Percentiles rank a stretch among this genome's conserved stretches.
Evolutionary conservation across 345 rosid species (phyloP).

Genomic region (Camelina neglecta): DNA sequence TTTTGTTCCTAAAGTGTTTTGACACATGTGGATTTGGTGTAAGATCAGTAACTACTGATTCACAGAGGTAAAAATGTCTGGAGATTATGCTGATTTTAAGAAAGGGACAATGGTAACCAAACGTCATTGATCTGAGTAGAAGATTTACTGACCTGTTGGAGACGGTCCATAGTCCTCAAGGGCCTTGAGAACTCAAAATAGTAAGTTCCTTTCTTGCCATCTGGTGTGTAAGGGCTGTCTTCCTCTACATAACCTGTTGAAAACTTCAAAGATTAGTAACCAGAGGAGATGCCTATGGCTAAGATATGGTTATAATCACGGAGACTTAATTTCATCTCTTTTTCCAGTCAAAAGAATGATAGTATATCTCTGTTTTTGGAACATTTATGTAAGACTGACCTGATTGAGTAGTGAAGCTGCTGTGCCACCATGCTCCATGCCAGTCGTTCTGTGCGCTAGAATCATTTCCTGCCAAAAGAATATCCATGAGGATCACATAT

Average conservation of each 20-base stretch:
- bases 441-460: conserved; percentile 91
- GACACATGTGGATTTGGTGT: neutral
- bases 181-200: conserved; percentile 91
- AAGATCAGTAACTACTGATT: conserved; percentile 11
- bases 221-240: conserved; percentile 82
- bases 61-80: conserved; percentile 5
- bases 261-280: conserved; percentile 18
- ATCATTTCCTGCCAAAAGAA: conserved; percentile 68
- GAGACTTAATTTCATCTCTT: neutral
- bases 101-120: neutral
- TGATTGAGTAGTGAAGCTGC: conserved; percentile 66
- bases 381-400: conserved; percentile 50
- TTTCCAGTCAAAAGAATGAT: neutral
- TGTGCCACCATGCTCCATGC: conserved; percentile 99
- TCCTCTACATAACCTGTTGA: conserved; percentile 75
- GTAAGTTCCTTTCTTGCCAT: conserved; percentile 77
- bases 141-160: conserved; percentile 75
- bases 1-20: neutral
- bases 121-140: conserved; percentile 20
- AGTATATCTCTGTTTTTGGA: conserved; percentile 11
- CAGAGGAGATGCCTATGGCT: conserved; percentile 5
- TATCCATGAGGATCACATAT: conserved; percentile 20
- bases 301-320: conserved; percentile 6
- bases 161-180: conserved; percentile 85
- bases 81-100: neutral